Evolutionary conservation across 2,329 filamentous ascomycete species (phyloP), one percentile per base, ranked within the genome.

Genomic region (Phaeosphaeriaceae sp.): DNA sequence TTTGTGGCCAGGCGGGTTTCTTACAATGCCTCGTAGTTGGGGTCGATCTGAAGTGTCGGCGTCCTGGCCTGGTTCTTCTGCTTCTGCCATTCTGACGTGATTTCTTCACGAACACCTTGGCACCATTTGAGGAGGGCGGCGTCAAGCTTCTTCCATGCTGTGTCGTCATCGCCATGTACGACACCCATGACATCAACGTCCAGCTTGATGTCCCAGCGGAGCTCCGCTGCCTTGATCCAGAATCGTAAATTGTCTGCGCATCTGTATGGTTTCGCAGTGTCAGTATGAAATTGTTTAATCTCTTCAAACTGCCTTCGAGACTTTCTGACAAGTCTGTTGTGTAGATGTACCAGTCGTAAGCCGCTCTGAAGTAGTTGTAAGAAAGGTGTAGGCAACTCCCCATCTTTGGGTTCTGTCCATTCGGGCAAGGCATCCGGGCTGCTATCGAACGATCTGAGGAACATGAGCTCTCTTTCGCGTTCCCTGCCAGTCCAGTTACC

Each of bases 161-260:
- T 80, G 1, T 81, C 81, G 41, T 83, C 81, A 51, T 81, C 87
- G 66, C 87, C 87, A 67, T 92, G 88, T 17, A 96, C 92, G 6
- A 97, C 83, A 21, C 88, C 91, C 74, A 95, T 87, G 17, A 93
- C 90, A 66, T 97, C 91, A 45, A 96, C 81, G 56, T 87, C 84
- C 42, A 97, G 79, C 60, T 89, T 83, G 32, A 92, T 84, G 74
- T 97, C 94, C 87, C 93, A 99, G 46, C 94, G 86, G 50, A 97
- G 80, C 76, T 99, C 92, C 6, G 92, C 92, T 1, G 93, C 94
- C 77, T 99, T 99, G 74, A 89, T 84, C 93, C 94, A 99, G 79
- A 89, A 99, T 33, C 92, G 85, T 54, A 99, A 81, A 71, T 99
- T 99, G 63, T 99, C 94, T 3, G 92, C 91, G 55, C 87, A 87